Evolutionary conservation across 345 rosid genomes (phyloP).

Genomic region (Fremontodendron californicum): DNA sequence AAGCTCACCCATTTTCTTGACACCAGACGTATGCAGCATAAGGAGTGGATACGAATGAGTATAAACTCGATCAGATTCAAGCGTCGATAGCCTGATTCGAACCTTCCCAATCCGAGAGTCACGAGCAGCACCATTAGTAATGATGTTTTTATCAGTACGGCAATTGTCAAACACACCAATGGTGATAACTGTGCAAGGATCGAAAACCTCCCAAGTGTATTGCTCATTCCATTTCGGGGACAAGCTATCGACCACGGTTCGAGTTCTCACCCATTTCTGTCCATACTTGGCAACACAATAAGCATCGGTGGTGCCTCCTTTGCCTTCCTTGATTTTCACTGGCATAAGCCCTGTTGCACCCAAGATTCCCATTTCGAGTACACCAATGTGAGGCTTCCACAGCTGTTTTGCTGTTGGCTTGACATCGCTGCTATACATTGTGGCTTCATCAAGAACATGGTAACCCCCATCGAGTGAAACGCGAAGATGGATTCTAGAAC

Average conservation of each 20-base stretch:
- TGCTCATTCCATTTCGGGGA: slow-evolving; percentile 39
- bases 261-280: slow-evolving; percentile 70
- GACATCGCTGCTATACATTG: slow-evolving; percentile 58
- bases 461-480: slow-evolving; percentile 65
- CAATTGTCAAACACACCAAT: background rate
- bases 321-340: slow-evolving; percentile 53
- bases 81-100: slow-evolving; percentile 59
- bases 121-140: background rate
- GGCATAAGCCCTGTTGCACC: slow-evolving; percentile 65
- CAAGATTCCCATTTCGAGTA: slow-evolving; percentile 70
- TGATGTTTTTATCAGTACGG: background rate
- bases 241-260: slow-evolving; percentile 57
- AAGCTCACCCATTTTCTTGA: slow-evolving; percentile 76
- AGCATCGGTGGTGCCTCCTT: slow-evolving; percentile 51
- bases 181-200: background rate
- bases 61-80: slow-evolving; percentile 58
- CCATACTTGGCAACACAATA: slow-evolving; percentile 77
- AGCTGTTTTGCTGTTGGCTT: slow-evolving; percentile 58
- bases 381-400: slow-evolving; percentile 66
- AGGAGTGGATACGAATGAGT: slow-evolving; percentile 74
- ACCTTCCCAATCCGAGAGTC: slow-evolving; percentile 66
- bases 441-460: slow-evolving; percentile 67
- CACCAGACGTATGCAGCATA: slow-evolving; percentile 52
- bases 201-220: background rate
- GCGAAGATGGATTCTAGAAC: slow-evolving; percentile 58